Base-by-base conservation (phyloP, 75 land plant genomes). In the Pinus albicaulis region DNA sequence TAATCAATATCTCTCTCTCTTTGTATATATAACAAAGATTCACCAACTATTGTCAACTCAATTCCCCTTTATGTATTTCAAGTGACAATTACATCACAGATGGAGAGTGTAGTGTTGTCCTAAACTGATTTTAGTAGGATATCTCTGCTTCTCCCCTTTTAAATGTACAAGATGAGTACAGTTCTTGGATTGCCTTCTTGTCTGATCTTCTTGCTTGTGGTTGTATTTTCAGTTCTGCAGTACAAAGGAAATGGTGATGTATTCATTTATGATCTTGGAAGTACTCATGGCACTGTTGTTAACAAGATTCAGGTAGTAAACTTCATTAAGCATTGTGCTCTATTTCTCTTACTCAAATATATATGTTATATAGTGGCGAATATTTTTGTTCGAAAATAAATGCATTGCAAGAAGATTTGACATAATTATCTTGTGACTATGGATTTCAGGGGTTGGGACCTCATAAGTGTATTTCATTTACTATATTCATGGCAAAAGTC, bases 231-330 rank as follows among this genome's bases (percentile, higher is more conserved):
- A 96, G 99, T 96, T 76, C 70, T 96, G 23, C 99, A 97, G 87
- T 94, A 91, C 77, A 97, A 89, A 25, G 76, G 82, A 23, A 86
- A 76, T 82, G 92, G 98, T 66, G 89, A 87, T 26, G 93, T 84
- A 1, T 97, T 86, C 73, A 72, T 97, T 24, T 97, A 87, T 85
- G 99, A 97, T 81, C 89, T 94, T 60, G 98, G 93, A 11, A 97
- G 99, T 61, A 97, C 98, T 23, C 99, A 97, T 86, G 98, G 98
- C 23, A 89, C 98, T 24, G 89, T 84, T 79, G 66, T 97, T 59
- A 97, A 97, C 83, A 97, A 97, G 80, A 92, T 64, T 31, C 89
- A 94, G 95, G 99, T 94, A 84, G 24, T 65, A 28, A 15, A 55
- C 31, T 69, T 23, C 36, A 68, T 16, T 14, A 38, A 68, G 13